Evolutionary conservation across 495 filamentous ascomycete genomes (phyloP).

Genomic region (Penicillium robsamsonii): DNA sequence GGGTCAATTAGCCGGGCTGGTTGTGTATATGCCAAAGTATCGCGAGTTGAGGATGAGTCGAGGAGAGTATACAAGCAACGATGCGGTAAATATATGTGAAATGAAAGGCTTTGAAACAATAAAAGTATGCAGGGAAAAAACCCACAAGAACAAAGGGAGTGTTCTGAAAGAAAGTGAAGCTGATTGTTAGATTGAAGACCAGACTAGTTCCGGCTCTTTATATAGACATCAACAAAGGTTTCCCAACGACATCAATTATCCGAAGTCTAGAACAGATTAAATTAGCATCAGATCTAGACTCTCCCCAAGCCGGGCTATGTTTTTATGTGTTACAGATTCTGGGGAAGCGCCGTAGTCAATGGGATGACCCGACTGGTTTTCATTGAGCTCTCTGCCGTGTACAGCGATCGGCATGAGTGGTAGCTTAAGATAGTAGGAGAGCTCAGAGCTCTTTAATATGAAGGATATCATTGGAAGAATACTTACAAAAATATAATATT

Average conservation of each 20-base stretch:
- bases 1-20: neutral
- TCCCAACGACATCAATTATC: slow-evolving; percentile 10
- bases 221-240: slow-evolving; percentile 12
- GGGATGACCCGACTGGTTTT: neutral
- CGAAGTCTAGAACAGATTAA: slow-evolving; percentile 19
- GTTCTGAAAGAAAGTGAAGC: slow-evolving; percentile 17
- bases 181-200: slow-evolving; percentile 8
- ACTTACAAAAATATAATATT: neutral
- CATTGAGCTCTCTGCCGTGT: slow-evolving; percentile 4
- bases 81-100: neutral
- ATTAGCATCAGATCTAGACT: slow-evolving; percentile 24
- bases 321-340: slow-evolving; percentile 13
- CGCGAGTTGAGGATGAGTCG: neutral
- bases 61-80: neutral
- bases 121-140: neutral
- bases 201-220: slow-evolving; percentile 9
- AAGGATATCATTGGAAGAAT: neutral
- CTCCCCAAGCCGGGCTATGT: slow-evolving; percentile 2
- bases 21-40: neutral
- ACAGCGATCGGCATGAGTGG: slow-evolving; percentile 6
- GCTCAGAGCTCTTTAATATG: neutral
- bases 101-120: slow-evolving; percentile 3
- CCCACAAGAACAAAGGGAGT: slow-evolving; percentile 7
- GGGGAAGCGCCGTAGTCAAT: neutral
- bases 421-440: slow-evolving; percentile 9